These are phyloP conservation scores for Monosporozyma unispora DNA, from an alignment of 805 yeast genomes.

Conservation along the genomic window DNA sequence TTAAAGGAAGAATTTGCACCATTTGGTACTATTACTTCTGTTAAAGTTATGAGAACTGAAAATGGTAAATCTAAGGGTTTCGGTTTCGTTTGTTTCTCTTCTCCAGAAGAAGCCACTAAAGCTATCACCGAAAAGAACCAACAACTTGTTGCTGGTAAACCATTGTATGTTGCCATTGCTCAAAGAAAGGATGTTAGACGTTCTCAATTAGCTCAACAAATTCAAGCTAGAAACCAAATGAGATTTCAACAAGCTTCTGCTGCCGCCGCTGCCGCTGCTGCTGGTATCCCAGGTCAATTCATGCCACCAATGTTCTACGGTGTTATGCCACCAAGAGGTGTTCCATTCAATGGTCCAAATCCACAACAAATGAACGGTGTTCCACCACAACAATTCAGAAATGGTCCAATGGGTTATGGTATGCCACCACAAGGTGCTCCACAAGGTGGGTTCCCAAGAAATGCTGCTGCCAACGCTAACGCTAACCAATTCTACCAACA, in stretches of 20 bases:
- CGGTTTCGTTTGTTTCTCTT: slow-evolving; percentile 95
- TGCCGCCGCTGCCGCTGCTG: slow-evolving; percentile 32
- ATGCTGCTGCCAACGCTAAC: slow-evolving; percentile 21
- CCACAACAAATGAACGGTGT: slow-evolving; percentile 73
- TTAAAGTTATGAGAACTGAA: slow-evolving; percentile 93
- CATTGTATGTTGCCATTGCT: slow-evolving; percentile 95
- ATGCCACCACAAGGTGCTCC: slow-evolving; percentile 68
- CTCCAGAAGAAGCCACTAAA: slow-evolving; percentile 98
- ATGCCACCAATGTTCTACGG: slow-evolving; percentile 35
- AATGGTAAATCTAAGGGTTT: slow-evolving; percentile 94
- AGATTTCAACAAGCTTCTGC: slow-evolving; percentile 93
- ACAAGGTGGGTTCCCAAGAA: slow-evolving; percentile 43
- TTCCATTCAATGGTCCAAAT: slow-evolving; percentile 70
- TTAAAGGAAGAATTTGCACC: slow-evolving; percentile 87
- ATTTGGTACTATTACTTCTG: slow-evolving; percentile 91
- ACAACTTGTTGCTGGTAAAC: slow-evolving; percentile 89
- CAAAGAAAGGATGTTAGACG: slow-evolving; percentile 98
- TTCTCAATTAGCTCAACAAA: slow-evolving; percentile 93
- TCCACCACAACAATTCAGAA: slow-evolving; percentile 56
- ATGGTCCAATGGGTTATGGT: slow-evolving; percentile 72
- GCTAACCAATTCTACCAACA: slow-evolving; percentile 54
- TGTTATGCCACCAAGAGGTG: slow-evolving; percentile 74
- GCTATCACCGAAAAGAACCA: slow-evolving; percentile 98
- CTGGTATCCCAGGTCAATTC: slow-evolving; percentile 34
- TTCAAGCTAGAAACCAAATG: slow-evolving; percentile 96